Base-by-base conservation (phyloP, 2,329 filamentous ascomycete genomes). In the Tolypocladium cylindrosporum region DNA sequence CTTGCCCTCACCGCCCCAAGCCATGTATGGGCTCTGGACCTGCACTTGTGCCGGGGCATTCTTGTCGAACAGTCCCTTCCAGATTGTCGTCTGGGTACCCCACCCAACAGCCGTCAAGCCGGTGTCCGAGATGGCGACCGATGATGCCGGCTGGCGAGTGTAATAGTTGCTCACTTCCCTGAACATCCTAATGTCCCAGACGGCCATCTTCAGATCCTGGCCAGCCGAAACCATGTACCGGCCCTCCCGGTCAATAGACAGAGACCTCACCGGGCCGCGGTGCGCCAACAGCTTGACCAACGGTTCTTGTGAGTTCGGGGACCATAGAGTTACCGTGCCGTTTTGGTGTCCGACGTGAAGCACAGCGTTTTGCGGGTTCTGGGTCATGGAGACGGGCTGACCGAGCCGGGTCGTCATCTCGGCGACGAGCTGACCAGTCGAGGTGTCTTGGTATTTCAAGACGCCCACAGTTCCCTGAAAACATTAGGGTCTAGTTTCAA, bases 171-270 rank as follows among this genome's bases (percentile, higher is more conserved):
- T 90, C 34, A 99, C 88, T 68, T 96, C 91, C 65, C 89, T 91
- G 77, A 95, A 94, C 82, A 91, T 96, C 50, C 93, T 85, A 61
- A 97, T 87, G 70, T 97, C 93, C 91, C 93, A 97, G 14, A 96
- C 86, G n/a, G 89, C 86, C 89, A 96, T 95, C 69, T 89, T 90
- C 63, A 86, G 80, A 70, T 97, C 93, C 69, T 96, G 91, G 1
- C 92, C 93, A 0, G 90, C 87, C 4, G 91, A 91, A 13, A 96
- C 91, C 93, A 97, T 97, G 75, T 97, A 99, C 58, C 89, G 85
- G 27, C 94, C 94, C 70, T 93, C 89, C 60, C 92, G 83, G 69
- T 99, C 93, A 48, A 97, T 80, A 2, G 90, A 90, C 54, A 97
- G 71, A 13, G 89, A 87, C 57, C 92, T 85, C 4, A 99, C 91